Evolutionary conservation across 345 rosid species (phyloP), one percentile per base, ranked within the genome.

Genomic region (Citrus unshiu): DNA sequence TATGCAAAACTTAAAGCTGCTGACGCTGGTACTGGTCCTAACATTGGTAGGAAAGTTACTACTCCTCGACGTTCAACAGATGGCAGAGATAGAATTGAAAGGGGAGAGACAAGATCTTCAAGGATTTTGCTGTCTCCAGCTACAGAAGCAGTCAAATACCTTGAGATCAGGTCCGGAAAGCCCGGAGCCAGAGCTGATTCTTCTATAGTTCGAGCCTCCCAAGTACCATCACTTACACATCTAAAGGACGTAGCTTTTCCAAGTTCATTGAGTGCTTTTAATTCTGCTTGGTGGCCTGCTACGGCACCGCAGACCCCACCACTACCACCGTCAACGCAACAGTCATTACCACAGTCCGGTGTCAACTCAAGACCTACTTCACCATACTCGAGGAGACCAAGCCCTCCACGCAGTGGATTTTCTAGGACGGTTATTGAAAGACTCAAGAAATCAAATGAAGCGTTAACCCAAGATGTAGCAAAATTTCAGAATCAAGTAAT

Each of bases 391-490:
- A 90, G 87, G 79, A 91, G 86, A 86, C 87, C 92, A 19, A 94
- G 93, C 81, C 90, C 99, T 75, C 88, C 95, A 7, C 92, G 90
- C n/a, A 56, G 90, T 6, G 91, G 89, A 34, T 93, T 94, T 80
- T 93, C 98, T 1, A 91, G 94, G 80, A 83, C 83, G 37, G 88
- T 93, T 46, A 77, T 96, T 64, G 98, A 91, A 79, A 93, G 92
- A 86, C 91, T 96, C 54, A 94, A 87, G 83, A 96, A 93, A 81
- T 88, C 98, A 74, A 96, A 93, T 77, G 98, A 90, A 37, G 84
- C 84, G 78, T 79, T 94, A 85, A 94, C 91, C 82, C 95, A 90
- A 80, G 99, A 94, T 79, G 82, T 90, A 84, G 40, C 87, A 40
- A 96, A 88, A 87, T 9, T 93, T 82, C 93, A 93, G 81, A 90